These are phyloP conservation scores for Plasmodium ovale DNA, from an alignment of 169 alveolate species.

Conservation along the genomic window DNA sequence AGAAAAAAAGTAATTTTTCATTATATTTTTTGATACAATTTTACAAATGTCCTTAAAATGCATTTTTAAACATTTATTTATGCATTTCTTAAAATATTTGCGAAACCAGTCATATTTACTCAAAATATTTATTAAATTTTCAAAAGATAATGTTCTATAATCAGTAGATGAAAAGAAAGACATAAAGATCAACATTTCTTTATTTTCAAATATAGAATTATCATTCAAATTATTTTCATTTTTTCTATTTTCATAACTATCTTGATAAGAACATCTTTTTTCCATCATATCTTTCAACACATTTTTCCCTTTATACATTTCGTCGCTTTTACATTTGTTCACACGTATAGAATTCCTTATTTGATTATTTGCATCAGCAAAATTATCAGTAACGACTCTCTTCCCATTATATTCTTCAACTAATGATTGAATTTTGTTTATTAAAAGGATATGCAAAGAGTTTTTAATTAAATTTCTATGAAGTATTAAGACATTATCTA, in stretches of 20 bases:
- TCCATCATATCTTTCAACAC: not conserved
- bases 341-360: too few relatives aligned
- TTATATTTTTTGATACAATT: constrained; percentile 50
- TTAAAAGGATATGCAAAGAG: constrained; percentile 24
- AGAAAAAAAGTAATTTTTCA: constrained; percentile 59
- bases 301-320: not conserved
- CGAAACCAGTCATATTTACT: constrained; percentile 40
- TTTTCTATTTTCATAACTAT: not conserved
- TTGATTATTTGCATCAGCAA: not conserved
- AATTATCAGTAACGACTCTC: not conserved
- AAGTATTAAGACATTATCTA: constrained; percentile 51
- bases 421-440: constrained; percentile 10
- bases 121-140: constrained; percentile 47
- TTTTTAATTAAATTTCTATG: constrained; percentile 29
- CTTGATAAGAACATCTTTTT: not conserved
- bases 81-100: constrained; percentile 23
- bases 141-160: constrained; percentile 20
- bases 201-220: not conserved
- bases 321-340: not conserved
- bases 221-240: not conserved
- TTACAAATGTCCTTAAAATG: constrained; percentile 53
- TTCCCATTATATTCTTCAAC: not conserved
- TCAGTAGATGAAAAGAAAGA: not conserved
- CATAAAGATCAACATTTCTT: not conserved
- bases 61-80: constrained; percentile 22